Conservation (phyloP, 352 stramenopile species). For the Pythium utonaiense region DNA sequence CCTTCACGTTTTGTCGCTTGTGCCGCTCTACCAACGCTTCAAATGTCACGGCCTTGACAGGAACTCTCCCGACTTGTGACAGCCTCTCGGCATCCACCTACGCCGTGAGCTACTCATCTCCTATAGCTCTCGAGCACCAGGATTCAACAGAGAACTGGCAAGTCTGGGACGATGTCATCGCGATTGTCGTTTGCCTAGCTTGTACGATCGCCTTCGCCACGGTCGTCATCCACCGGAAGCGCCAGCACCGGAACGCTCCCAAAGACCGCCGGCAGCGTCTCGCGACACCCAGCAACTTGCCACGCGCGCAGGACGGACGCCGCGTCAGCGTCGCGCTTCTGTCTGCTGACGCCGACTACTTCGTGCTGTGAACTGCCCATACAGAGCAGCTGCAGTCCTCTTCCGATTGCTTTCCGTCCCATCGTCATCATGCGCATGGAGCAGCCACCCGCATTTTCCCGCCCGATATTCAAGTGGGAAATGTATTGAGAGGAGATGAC, state of each 20-base stretch:
- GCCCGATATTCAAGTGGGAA: not conserved
- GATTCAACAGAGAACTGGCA: too few relatives aligned
- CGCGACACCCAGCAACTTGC: slow-evolving; percentile 5
- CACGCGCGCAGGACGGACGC: not conserved
- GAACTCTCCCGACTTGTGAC: not conserved
- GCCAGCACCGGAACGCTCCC: not conserved
- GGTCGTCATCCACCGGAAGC: slow-evolving; percentile 4
- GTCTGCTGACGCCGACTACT: slow-evolving; percentile 14
- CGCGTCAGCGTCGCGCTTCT: slow-evolving; percentile 12
- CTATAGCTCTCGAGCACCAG: too few relatives aligned
- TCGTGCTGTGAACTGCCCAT: slow-evolving; percentile 7
- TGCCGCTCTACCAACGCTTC: not conserved
- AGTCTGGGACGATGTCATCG: too few relatives aligned
- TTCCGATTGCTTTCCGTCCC: not conserved
- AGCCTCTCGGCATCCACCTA: not conserved
- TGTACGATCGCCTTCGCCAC: slow-evolving; percentile 12
- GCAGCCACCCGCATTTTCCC: not conserved
- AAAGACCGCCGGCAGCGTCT: not conserved
- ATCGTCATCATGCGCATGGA: not conserved
- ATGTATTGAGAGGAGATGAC: not conserved
- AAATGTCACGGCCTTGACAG: not conserved
- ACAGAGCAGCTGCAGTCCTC: not conserved
- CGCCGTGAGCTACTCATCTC: not conserved
- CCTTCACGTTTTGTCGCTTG: slow-evolving; percentile 15
- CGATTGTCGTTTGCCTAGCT: slow-evolving; percentile 3